Evolutionary conservation across 2,329 filamentous ascomycete species (phyloP).

Genomic region (Paraphaeosphaeria sporulosa): DNA sequence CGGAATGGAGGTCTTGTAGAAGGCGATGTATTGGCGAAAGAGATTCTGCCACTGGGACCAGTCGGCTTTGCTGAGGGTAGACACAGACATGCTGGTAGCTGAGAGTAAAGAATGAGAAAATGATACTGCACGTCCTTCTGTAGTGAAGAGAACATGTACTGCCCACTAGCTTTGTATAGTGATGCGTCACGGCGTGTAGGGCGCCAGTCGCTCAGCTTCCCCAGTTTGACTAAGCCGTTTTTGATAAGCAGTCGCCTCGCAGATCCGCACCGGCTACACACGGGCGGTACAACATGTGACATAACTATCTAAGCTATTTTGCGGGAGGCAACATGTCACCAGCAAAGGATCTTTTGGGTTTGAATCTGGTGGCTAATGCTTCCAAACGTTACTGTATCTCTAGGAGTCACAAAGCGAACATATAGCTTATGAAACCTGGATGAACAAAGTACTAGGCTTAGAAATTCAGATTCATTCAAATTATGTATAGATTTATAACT

Average conservation of each 20-base stretch:
- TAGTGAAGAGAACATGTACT: background rate
- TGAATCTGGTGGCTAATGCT: too few species aligned
- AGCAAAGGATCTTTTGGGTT: too few species aligned
- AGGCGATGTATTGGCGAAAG: conserved; percentile 19
- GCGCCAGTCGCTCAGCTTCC: background rate
- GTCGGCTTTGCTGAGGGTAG: background rate
- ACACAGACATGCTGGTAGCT: background rate
- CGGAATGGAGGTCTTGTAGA: conserved; percentile 22
- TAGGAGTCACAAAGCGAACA: too few species aligned
- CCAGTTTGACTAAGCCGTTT: background rate
- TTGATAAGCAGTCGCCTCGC: background rate
- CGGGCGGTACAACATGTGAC: too few species aligned
- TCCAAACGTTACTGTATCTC: too few species aligned
- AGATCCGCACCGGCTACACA: background rate
- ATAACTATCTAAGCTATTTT: too few species aligned
- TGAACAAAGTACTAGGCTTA: too few species aligned
- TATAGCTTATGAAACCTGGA: too few species aligned
- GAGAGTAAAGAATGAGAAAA: background rate
- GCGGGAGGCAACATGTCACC: too few species aligned
- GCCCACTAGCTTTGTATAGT: background rate
- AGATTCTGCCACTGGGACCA: conserved; percentile 17
- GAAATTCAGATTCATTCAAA: too few species aligned
- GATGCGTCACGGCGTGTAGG: background rate
- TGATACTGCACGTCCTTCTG: background rate
- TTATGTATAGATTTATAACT: background rate